Base-by-base conservation (phyloP, 768 basidiomycete genomes). In the Neoboletus subvelutipes region DNA sequence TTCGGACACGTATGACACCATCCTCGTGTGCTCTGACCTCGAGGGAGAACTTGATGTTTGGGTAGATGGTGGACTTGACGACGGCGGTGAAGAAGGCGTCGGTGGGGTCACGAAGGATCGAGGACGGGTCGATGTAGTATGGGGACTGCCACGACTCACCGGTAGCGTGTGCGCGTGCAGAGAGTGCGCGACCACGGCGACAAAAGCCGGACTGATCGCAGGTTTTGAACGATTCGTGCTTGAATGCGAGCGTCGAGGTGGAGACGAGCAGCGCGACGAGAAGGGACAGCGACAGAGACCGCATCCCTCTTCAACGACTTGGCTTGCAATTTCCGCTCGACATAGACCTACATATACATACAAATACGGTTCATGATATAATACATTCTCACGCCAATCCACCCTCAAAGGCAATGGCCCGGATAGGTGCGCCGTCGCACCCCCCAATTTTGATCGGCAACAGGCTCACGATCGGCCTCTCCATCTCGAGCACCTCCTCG, bases 181-280 rank as follows among this genome's bases (percentile, higher is more conserved):
- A 83, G 45, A 99, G 83, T 0, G 88, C 90, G 46, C 96, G 86
- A 50, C 94, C 93, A 45, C 88, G 75, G n/a, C 92, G 83, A 77
- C 97, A 98, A 75, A 99, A 98, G 20, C 91, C 94, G 0, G 93
- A 84, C 73, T 98, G 92, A n/a, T 81, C 80, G 68, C 97, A 98
- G 55, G 85, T 92, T 74, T 97, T 98, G 81, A 95, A 99, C 73
- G 98, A 93, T 57, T 88, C 81, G 20, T 79, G 76, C 76, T 91
- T 91, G 74, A 91, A 83, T 36, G 87, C 84, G 29, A 80, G 63
- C 2, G 78, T 69, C 18, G 69, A 56, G 17, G 73, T 72, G 5
- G 73, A 60, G 36, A 58, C 61, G 28, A 68, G 61, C 18, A 76
- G 64, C 45, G 72, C 65, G 48, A 78, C 66, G 53, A 79, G 50